Base-by-base conservation (phyloP, 768 basidiomycete species). In the Leccinum arenicola region DNA sequence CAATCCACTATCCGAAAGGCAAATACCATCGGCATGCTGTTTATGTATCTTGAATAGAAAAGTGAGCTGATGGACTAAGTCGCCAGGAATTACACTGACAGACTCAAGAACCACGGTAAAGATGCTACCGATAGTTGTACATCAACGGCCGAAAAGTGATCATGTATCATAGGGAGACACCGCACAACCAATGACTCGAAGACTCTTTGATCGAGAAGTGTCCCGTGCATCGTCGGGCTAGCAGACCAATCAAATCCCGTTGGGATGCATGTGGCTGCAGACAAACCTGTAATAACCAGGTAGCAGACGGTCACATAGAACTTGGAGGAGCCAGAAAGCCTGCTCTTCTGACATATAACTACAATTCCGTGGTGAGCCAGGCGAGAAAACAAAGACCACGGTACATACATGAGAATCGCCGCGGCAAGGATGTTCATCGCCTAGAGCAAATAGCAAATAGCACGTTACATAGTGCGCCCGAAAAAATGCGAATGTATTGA, bases 341-440 rank as follows among this genome's bases (percentile, higher is more conserved):
- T 98, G 96, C 66, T 98, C 97, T 74, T 99, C 97, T 2, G 94
- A 96, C 93, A 97, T 94, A 72, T 98, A 99, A 61, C 95, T 98
- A 65, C 25, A 52, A 49, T 50, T 38, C 27, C 3, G 17, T 6
- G 12, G 54, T 68, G 47, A 73, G 64, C 8, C 50, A 43, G 31
- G 21, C 2, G 31, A 17, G 23, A 52, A 29, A 52, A 43, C 47
- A 25, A 40, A 57, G 35, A 23, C 3, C 9, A 49, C 50, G 8
- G 54, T 15, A 71, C 84, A 63, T 66, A 93, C 93, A 95, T 94
- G 55, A 96, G 78, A 67, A 96, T 88, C n/a, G 93, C 95, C 23
- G 96, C 95, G 0, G 91, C 91, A 47, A 98, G 83, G 52, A 99
- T 96, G 71, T 99, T 99, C 93, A 99, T 94, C 6, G 96, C 97